Conservation (phyloP, 2,329 filamentous ascomycete genomes). For the Diaporthe sp. region DNA sequence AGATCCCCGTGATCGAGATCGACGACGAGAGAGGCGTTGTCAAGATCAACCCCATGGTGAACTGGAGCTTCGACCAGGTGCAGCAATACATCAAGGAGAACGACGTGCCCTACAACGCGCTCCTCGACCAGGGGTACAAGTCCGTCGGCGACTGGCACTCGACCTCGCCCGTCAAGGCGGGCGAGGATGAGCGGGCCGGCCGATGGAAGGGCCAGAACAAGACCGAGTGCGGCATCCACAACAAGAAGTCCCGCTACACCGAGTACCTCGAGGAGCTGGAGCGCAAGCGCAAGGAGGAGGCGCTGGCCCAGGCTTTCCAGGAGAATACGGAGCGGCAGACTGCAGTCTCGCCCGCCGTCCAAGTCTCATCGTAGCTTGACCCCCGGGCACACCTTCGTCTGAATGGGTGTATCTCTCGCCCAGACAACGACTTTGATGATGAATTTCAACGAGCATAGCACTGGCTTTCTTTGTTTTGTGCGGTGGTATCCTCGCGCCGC, state of each 20-base stretch:
- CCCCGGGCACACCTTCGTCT: not conserved
- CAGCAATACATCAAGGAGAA: slow-evolving; percentile 87
- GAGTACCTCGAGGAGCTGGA: slow-evolving; percentile 83
- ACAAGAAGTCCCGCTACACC: slow-evolving; percentile 93
- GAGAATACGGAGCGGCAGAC: slow-evolving; percentile 33
- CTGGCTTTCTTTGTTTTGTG: slow-evolving; percentile 7
- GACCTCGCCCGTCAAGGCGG: slow-evolving; percentile 87
- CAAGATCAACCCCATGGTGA: slow-evolving; percentile 97
- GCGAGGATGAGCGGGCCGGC: slow-evolving; percentile 95
- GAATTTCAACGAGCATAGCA: slow-evolving; percentile 34
- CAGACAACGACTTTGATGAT: slow-evolving; percentile 30
- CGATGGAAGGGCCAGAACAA: slow-evolving; percentile 97
- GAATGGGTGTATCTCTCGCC: not conserved
- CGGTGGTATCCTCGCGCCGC: not conserved
- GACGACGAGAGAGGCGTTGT: slow-evolving; percentile 88
- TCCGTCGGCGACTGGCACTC: slow-evolving; percentile 99
- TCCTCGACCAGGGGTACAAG: slow-evolving; percentile 96
- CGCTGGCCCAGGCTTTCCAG: slow-evolving; percentile 36
- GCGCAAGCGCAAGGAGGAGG: slow-evolving; percentile 46
- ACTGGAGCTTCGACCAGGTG: slow-evolving; percentile 93
- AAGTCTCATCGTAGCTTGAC: slow-evolving; percentile 31
- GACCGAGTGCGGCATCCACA: slow-evolving; percentile 99
- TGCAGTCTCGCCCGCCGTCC: slow-evolving; percentile 28
- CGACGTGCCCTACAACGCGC: slow-evolving; percentile 91
- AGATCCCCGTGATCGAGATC: slow-evolving; percentile 90